These are phyloP conservation scores for Zea luxurians DNA, from an alignment of 176 grass and related monocot genomes.

Conservation along the genomic window DNA sequence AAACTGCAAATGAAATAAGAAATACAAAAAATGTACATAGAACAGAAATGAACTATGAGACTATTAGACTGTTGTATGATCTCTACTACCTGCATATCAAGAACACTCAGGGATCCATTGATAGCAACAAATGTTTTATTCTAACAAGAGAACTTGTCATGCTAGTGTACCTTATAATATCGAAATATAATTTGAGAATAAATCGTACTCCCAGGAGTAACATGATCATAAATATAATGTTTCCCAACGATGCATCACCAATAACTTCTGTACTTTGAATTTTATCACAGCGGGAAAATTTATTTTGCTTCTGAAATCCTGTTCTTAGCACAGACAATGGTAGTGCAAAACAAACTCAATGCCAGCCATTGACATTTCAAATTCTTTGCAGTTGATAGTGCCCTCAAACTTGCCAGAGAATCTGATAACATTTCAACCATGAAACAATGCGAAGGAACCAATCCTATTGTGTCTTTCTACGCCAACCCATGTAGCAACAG, in stretches of 20 bases:
- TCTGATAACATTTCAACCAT: background rate
- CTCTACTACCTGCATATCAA: too few relatives aligned
- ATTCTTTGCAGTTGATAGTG: background rate
- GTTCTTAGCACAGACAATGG: background rate
- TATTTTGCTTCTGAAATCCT: background rate
- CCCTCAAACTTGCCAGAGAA: background rate
- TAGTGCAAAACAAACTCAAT: background rate
- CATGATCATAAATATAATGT: too few relatives aligned
- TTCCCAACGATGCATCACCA: too few relatives aligned
- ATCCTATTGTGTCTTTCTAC: background rate
- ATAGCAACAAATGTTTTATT: too few relatives aligned
- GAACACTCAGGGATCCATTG: too few relatives aligned
- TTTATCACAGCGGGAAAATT: background rate
- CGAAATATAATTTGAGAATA: too few relatives aligned
- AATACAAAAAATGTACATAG: slow-evolving; percentile 9
- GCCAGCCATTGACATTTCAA: background rate
- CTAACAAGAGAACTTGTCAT: too few relatives aligned
- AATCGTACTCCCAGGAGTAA: too few relatives aligned
- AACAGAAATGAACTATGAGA: slow-evolving; percentile 16
- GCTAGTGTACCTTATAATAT: too few relatives aligned
- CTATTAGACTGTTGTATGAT: background rate
- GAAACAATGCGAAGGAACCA: background rate
- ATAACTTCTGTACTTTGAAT: background rate
- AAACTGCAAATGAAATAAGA: slow-evolving; percentile 27
- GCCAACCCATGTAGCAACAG: background rate